Evolutionary conservation across 2,329 filamentous ascomycete species (phyloP), one percentile per base, ranked within the genome.

Genomic region (Aspergillus brunneoviolaceus): DNA sequence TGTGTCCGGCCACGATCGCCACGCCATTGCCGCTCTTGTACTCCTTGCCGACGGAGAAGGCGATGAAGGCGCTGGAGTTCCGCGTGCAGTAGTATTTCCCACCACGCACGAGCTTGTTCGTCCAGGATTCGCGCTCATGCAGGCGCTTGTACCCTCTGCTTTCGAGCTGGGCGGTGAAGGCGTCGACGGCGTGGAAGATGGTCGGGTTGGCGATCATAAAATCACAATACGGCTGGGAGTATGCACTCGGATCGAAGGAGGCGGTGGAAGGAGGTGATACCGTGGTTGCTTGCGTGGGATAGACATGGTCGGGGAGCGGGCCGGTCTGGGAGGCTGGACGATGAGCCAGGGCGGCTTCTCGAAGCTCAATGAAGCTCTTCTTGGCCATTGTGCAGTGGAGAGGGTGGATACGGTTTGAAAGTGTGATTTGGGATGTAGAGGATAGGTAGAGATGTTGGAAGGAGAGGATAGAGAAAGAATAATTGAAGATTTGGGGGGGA

Each of bases 121-220:
- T 79, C 95, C 95, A 99, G 60, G 84, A 81, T 63, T 93, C 87
- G 51, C 94, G 87, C 72, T 94, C 85, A 6, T 88, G 89, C 65
- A 91, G 87, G 77, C 87, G 88, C 61, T 82, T 84, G 77, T 90
- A 99, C 49, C 92, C 94, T 42, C 86, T 81, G 45, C 85, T 82
- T 63, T 84, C 81, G 51, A 97, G 84, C 70, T 92, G 88, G 59
- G 83, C 81, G 69, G 89, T 87, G 73, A 96, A 91, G 68, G 91
- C 86, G 60, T 87, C 85, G 29, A 97, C 92, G 1, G 91, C 87
- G 71, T 99, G 95, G 76, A 96, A 99, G 51, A 97, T 86, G 9
- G 95, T 98, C 0, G 95, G 95, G 72, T 97, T 96, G 63, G 90
- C 84, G 49, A 87, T 90, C 80, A 98, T 85, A 73, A 97, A 98